Evolutionary conservation across 2,329 filamentous ascomycete genomes (phyloP).

Genomic region (Colletotrichum filicis): DNA sequence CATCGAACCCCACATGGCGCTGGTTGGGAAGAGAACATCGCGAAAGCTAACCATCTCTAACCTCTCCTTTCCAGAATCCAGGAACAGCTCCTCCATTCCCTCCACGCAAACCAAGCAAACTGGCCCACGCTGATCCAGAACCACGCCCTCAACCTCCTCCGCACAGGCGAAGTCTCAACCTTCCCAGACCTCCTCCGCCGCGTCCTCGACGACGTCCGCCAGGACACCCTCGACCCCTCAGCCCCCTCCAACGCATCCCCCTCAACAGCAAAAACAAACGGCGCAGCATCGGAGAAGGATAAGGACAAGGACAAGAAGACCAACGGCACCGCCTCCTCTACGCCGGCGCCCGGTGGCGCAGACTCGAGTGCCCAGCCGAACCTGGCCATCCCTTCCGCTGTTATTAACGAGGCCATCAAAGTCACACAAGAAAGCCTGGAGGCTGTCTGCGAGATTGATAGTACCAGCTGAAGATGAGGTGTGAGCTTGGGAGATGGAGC

Average conservation of each 20-base stretch:
- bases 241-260: slow-evolving; percentile 41
- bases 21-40: neutral
- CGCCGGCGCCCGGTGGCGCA: slow-evolving; percentile 15
- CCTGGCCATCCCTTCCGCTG: slow-evolving; percentile 67
- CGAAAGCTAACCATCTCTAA: slow-evolving; percentile 5
- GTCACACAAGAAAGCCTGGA: slow-evolving; percentile 70
- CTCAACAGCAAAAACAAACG: slow-evolving; percentile 41
- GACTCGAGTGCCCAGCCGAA: slow-evolving; percentile 42
- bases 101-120: slow-evolving; percentile 68
- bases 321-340: slow-evolving; percentile 24
- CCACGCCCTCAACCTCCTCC: slow-evolving; percentile 70
- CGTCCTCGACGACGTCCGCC: slow-evolving; percentile 71
- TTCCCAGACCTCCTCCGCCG: slow-evolving; percentile 71
- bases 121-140: slow-evolving; percentile 71
- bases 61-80: slow-evolving; percentile 62
- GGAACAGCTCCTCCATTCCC: slow-evolving; percentile 70
- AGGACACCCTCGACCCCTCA: slow-evolving; percentile 54
- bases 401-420: slow-evolving; percentile 72
- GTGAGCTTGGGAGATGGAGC: neutral
- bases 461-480: neutral
- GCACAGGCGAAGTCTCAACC: slow-evolving; percentile 67
- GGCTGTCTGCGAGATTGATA: slow-evolving; percentile 54
- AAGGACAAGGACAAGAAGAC: slow-evolving; percentile 30
- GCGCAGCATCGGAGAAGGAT: slow-evolving; percentile 22
- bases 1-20: too few species aligned